Conservation (phyloP, 2,329 filamentous ascomycete species). For the Aspergillus luchuensis region DNA sequence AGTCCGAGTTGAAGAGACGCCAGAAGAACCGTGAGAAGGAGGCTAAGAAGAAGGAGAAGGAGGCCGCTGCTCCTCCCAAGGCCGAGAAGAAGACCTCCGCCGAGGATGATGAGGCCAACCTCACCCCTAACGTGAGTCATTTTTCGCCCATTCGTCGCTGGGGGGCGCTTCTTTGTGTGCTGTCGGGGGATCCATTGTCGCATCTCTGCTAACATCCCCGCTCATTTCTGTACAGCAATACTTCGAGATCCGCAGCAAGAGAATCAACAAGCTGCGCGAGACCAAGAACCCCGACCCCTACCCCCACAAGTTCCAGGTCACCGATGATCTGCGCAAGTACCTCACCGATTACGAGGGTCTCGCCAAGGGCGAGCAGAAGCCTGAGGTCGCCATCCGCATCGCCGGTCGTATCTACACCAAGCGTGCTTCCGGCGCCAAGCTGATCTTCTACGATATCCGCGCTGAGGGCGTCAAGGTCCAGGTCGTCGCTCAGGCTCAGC, state of each 20-base stretch:
- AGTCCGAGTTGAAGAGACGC: slow-evolving; percentile 90
- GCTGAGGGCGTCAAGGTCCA: slow-evolving; percentile 77
- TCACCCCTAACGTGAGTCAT: slow-evolving; percentile 69
- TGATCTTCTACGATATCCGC: slow-evolving; percentile 88
- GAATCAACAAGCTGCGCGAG: slow-evolving; percentile 73
- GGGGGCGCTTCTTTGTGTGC: not conserved
- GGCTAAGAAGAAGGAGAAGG: slow-evolving; percentile 85
- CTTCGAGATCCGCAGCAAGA: slow-evolving; percentile 90
- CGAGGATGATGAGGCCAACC: slow-evolving; percentile 69
- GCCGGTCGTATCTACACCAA: slow-evolving; percentile 89
- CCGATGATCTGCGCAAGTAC: slow-evolving; percentile 80
- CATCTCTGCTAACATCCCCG: slow-evolving; percentile 15
- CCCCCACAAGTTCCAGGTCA: slow-evolving; percentile 90
- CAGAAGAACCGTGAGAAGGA: slow-evolving; percentile 88
- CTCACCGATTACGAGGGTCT: slow-evolving; percentile 72
- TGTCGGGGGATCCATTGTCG: not conserved
- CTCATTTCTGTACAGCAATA: slow-evolving; percentile 66
- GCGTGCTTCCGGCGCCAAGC: slow-evolving; percentile 77
- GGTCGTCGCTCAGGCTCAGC: slow-evolving; percentile 86
- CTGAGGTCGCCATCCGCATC: slow-evolving; percentile 73
- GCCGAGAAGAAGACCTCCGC: slow-evolving; percentile 62
- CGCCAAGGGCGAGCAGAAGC: slow-evolving; percentile 82
- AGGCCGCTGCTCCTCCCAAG: slow-evolving; percentile 64
- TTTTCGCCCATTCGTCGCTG: not conserved
- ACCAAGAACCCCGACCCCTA: slow-evolving; percentile 79